Conservation (phyloP, 768 basidiomycete genomes). For the Pleurotus tuber-regium region DNA sequence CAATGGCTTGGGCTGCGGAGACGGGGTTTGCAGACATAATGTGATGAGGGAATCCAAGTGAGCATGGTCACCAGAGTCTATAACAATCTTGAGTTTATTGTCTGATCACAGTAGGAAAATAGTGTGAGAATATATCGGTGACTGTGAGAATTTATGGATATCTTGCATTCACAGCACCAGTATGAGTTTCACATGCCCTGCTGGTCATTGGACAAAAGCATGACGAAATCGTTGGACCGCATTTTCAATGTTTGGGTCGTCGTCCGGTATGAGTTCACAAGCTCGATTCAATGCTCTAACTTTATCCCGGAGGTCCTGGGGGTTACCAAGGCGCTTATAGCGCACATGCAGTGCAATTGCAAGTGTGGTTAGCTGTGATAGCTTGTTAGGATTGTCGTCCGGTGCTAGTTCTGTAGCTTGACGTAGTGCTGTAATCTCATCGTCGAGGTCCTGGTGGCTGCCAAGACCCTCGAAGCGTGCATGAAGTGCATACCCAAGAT, state of each 20-base stretch:
- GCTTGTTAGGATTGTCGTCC: conserved; percentile 10
- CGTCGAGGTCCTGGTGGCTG: conserved; percentile 2
- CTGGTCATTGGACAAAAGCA: too few relatives aligned
- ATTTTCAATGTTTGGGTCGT: background rate
- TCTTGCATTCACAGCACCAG: too few relatives aligned
- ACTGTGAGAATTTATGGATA: background rate
- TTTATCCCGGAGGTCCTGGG: background rate
- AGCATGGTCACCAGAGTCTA: conserved; percentile 5
- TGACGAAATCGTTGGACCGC: too few relatives aligned
- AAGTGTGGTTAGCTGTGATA: too few relatives aligned
- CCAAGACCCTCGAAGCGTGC: conserved; percentile 7
- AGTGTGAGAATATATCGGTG: background rate
- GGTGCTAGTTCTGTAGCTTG: background rate
- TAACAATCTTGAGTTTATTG: background rate
- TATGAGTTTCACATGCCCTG: too few relatives aligned
- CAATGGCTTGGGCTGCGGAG: conserved; percentile 83
- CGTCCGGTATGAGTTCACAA: conserved; percentile 1
- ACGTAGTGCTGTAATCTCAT: background rate
- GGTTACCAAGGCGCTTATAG: conserved; percentile 6
- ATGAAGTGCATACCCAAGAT: conserved; percentile 1
- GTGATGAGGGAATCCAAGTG: conserved; percentile 3
- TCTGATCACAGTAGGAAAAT: background rate
- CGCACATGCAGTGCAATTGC: background rate
- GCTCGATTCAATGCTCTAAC: background rate
- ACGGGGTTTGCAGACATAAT: conserved; percentile 51